phyloP scores from a whole-genome alignment of 2,329 filamentous ascomycete species.

The Rosellinia necatrix region DNA sequence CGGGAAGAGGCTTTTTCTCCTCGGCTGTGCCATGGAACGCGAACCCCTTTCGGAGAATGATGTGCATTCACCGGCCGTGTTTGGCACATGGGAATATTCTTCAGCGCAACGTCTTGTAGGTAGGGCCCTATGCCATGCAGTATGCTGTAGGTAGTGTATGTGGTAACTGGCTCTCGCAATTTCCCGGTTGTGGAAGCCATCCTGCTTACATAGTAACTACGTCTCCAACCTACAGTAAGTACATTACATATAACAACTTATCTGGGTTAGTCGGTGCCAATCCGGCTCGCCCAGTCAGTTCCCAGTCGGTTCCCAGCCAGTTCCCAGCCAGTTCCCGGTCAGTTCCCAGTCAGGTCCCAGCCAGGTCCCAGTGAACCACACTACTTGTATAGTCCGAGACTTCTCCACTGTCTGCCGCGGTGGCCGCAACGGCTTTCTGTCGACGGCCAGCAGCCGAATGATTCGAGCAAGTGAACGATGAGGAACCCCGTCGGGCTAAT shows the following conservation, averaged over 20 bases:
- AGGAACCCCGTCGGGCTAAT: slow-evolving; percentile 32
- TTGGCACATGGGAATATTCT: slow-evolving; percentile 21
- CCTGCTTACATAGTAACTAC: no score
- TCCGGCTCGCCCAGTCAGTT: neutral
- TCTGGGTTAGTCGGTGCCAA: neutral
- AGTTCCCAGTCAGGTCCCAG: no score
- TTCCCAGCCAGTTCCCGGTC: slow-evolving; percentile 1
- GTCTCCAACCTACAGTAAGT: neutral
- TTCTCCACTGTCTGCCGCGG: slow-evolving; percentile 10
- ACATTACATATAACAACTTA: neutral
- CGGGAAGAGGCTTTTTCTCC: slow-evolving; percentile 24
- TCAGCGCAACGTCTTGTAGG: slow-evolving; percentile 17
- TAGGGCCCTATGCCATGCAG: neutral
- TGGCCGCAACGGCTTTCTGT: slow-evolving; percentile 7
- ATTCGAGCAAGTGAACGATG: slow-evolving; percentile 2
- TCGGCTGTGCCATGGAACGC: slow-evolving; percentile 23
- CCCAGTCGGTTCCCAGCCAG: slow-evolving; percentile 3
- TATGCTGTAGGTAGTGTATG: neutral
- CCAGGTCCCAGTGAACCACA: no score
- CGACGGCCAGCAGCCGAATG: slow-evolving; percentile 18
- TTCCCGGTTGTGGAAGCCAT: no score
- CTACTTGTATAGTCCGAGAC: slow-evolving; percentile 7
- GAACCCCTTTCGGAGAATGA: slow-evolving; percentile 26
- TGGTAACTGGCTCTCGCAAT: no score
- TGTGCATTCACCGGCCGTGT: slow-evolving; percentile 21